A percentile compares a stretch with the other conserved stretches of the same genome.
Conservation (phyloP, 2,329 filamentous ascomycete genomes). For the Diaporthe humulicola region DNA sequence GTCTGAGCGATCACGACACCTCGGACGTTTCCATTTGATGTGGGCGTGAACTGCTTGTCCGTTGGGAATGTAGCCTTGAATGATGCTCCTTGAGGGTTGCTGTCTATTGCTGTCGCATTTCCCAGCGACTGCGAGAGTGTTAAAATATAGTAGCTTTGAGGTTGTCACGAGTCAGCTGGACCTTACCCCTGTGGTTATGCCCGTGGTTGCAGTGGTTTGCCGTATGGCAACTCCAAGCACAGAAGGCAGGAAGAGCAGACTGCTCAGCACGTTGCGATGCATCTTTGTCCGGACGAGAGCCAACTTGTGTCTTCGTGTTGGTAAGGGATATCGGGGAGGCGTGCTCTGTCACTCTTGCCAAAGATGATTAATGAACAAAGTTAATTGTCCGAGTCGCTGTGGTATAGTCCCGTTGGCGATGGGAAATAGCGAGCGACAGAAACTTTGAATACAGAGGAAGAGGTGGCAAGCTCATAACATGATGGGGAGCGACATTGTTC, state of each 20-base stretch:
- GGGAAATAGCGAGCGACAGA: not conserved
- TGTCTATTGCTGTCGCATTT: conserved; percentile 34
- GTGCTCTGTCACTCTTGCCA: not conserved
- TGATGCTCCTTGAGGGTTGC: conserved; percentile 25
- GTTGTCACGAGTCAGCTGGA: not conserved
- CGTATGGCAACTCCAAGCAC: conserved; percentile 11
- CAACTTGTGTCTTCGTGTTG: not conserved
- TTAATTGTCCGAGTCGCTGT: not conserved
- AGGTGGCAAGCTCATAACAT: not conserved
- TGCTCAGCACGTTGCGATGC: not conserved
- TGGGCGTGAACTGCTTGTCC: conserved; percentile 29
- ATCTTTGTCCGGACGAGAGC: not conserved
- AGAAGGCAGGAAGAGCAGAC: not conserved
- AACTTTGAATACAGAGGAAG: not conserved
- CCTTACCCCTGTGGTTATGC: conserved; percentile 17
- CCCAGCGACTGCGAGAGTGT: conserved; percentile 25
- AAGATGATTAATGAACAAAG: not conserved
- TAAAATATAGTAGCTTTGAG: not conserved
- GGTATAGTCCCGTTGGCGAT: not conserved
- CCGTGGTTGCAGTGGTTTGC: not conserved
- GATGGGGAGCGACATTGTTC: not conserved
- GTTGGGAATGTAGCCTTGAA: conserved; percentile 33
- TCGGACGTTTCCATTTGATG: conserved; percentile 26
- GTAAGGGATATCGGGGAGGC: too few species aligned
- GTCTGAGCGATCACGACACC: conserved; percentile 47